Conservation (phyloP, 73 alveolate species). For the Paramecium biaurelia region DNA sequence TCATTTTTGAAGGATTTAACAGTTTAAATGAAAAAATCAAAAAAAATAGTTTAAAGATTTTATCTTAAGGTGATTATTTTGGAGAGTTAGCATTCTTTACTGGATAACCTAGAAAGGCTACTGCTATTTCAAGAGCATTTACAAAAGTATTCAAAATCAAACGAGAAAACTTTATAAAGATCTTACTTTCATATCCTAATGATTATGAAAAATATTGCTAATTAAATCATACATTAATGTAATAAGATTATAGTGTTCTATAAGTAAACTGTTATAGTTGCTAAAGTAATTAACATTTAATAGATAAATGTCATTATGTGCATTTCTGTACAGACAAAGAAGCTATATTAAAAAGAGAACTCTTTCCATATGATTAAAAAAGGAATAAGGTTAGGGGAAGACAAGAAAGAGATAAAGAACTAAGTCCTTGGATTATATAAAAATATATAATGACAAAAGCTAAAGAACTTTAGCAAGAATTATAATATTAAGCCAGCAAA, state of each 20-base stretch:
- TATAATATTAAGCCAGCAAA: not conserved
- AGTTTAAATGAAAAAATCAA: constrained; percentile 9
- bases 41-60: constrained; percentile 62
- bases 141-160: constrained; percentile 71
- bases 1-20: constrained; percentile 67
- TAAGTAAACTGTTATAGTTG: constrained; percentile 78
- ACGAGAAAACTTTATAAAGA: constrained; percentile 60
- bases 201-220: constrained; percentile 66
- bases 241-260: constrained; percentile 49
- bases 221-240: constrained; percentile 60
- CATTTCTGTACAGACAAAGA: constrained; percentile 58
- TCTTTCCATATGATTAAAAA: not conserved
- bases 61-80: constrained; percentile 73
- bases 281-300: constrained; percentile 71
- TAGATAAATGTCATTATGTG: constrained; percentile 41
- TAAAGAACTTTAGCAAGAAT: not conserved
- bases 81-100: constrained; percentile 88
- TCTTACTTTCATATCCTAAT: constrained; percentile 66
- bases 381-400: not conserved
- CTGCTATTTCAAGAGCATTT: constrained; percentile 80
- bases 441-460: not conserved
- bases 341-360: not conserved
- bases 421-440: not conserved
- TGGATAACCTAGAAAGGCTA: constrained; percentile 76
- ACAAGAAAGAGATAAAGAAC: not conserved